These are phyloP conservation scores for Chaetomium tenue DNA, from an alignment of 495 filamentous ascomycete genomes.

Conservation along the genomic window DNA sequence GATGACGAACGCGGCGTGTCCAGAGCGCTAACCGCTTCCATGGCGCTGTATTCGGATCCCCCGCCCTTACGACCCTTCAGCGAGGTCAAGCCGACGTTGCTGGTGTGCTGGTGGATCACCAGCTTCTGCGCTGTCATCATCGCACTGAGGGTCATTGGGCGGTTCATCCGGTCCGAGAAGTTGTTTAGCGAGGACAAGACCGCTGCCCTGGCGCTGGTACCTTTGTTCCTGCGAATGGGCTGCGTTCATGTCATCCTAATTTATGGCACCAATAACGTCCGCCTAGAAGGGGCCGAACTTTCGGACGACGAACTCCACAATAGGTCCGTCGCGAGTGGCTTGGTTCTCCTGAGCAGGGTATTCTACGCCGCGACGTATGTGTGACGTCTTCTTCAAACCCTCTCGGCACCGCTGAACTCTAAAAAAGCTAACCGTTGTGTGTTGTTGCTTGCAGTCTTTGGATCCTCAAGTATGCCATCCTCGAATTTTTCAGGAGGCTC, in stretches of 20 bases:
- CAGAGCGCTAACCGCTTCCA: constrained; percentile 32
- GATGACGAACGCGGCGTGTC: constrained; percentile 55
- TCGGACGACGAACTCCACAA: constrained; percentile 47
- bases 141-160: constrained; percentile 67
- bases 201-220: constrained; percentile 76
- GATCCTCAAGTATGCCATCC: constrained; percentile 86
- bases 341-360: constrained; percentile 64
- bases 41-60: constrained; percentile 57
- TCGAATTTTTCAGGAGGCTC: constrained; percentile 84
- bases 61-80: constrained; percentile 56
- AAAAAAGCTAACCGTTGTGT: not conserved
- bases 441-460: constrained; percentile 63
- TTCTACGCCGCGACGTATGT: constrained; percentile 70
- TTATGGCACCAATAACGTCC: constrained; percentile 84
- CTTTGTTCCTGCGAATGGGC: constrained; percentile 77
- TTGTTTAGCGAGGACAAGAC: constrained; percentile 86
- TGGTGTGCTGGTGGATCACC: constrained; percentile 95
- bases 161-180: constrained; percentile 75
- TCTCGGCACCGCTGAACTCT: too few species aligned
- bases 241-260: constrained; percentile 80
- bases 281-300: constrained; percentile 43
- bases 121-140: constrained; percentile 79
- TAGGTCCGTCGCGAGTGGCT: constrained; percentile 58
- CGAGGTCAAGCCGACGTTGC: constrained; percentile 71
- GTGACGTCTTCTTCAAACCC: constrained; percentile 7